A percentile compares a stretch with the other conserved stretches of the same genome.
These are phyloP conservation scores for Diplodia sapinea DNA, from an alignment of 2,329 filamentous ascomycete genomes.

Conservation along the genomic window DNA sequence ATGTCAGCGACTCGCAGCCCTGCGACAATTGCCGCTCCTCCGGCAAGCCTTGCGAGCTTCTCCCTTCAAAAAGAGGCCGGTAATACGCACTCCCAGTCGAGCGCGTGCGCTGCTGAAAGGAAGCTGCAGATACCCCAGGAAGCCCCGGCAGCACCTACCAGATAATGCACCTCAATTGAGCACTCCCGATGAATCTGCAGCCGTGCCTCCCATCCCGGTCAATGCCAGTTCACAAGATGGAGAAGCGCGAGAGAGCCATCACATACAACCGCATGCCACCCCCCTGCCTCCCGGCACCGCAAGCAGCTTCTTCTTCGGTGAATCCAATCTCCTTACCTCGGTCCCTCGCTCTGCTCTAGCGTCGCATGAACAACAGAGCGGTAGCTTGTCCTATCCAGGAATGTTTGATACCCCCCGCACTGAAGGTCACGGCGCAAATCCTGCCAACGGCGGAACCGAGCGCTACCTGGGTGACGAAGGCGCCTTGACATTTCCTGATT, in stretches of 20 bases:
- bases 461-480: slow-evolving; percentile 48
- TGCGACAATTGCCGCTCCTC: slow-evolving; percentile 51
- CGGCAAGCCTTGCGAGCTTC: slow-evolving; percentile 49
- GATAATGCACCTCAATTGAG: no score
- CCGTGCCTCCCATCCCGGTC: no score
- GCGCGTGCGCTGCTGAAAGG: slow-evolving; percentile 32
- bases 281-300: slow-evolving; percentile 40
- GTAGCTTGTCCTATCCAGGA: slow-evolving; percentile 45
- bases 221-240: neutral
- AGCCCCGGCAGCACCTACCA: neutral
- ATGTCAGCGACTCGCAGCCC: slow-evolving; percentile 53
- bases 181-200: neutral
- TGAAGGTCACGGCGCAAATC: slow-evolving; percentile 47
- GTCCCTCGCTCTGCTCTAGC: slow-evolving; percentile 51
- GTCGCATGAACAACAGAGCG: slow-evolving; percentile 35
- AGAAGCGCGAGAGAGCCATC: no score
- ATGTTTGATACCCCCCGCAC: slow-evolving; percentile 43
- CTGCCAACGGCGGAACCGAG: slow-evolving; percentile 45
- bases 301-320: slow-evolving; percentile 50
- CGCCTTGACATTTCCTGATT: slow-evolving; percentile 55
- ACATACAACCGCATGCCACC: slow-evolving; percentile 32
- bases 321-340: slow-evolving; percentile 57
- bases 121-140: slow-evolving; percentile 30
- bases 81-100: slow-evolving; percentile 40
- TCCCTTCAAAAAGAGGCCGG: slow-evolving; percentile 53